Evolutionary conservation across 108 stramenopile genomes (phyloP), one percentile per base, ranked within the genome.

Genomic region (Fistulifera pelliculosa): DNA sequence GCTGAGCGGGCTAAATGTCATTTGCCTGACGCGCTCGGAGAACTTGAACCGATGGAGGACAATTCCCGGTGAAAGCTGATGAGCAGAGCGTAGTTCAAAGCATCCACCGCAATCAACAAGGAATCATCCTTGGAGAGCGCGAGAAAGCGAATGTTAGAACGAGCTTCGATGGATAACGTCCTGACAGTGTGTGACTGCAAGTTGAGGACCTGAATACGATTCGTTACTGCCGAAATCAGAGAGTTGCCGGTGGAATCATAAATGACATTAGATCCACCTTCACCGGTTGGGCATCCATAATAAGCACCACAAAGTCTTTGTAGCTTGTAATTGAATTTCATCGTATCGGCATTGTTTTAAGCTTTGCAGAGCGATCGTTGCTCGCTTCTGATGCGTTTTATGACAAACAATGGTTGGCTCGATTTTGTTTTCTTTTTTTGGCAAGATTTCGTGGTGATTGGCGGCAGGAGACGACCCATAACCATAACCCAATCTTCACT

Each of bases 241-340:
- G 75, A 64, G 60, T 96, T 86, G 16, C 98, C 96, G 54, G 94
- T 81, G 39, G 87, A 72, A 16, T 95, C 87, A 70, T 96, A 99
- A 22, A 93, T 38, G 2, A 99, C 60, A 58, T 96, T 96, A 10
- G 95, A 90, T 19, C 90, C 85, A 17, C 56, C 66, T 42, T 72
- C 63, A 28, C 56, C 41, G 14, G 53, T 61, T 13, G 85, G 89
- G 38, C 78, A 73, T 2, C 89, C 89, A 69, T 98, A 96, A 19
- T 94, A 95, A 21, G 88, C 81, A 18, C 98, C 98, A 63, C 94
- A 93, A 23, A 99, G 73, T 28, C 96, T 75, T 38, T 87, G 85
- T 16, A 99, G 77, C 40, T 91, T 85, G 75, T 94, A 99, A 47
- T 94, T 91, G 63, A 99, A 95, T 66, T 88, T 88, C 90, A 88